Evolutionary conservation across 352 stramenopile genomes (phyloP), one percentile per base, ranked within the genome.

Genomic region (Thraustochytrium sp.): DNA sequence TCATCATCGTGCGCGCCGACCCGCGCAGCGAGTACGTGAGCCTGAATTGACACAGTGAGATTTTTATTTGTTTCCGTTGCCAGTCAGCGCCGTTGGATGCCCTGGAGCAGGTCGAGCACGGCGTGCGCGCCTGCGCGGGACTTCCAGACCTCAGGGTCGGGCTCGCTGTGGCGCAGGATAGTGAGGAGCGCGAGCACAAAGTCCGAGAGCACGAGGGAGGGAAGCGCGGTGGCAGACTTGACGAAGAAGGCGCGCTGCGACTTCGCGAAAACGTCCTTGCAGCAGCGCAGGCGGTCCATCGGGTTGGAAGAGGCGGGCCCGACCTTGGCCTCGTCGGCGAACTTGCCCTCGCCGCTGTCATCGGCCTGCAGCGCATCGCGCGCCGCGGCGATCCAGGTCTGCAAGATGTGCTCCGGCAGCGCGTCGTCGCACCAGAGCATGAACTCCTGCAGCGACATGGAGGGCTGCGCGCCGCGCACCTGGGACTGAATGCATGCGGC

Each of bases 1-100:
- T 77, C 65, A 77, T 77, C 34, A 26, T 77, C 16, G 65, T 77
- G 34, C 65, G 65, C 65, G 42, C 21, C 23, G 65, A 77, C 34
- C 65, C 65, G 11, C 42, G 49, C 42, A 62, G 42, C 31, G 65
- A 31, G 11, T 77, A 77, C 31, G 65, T 61, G 18, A 40, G 42
- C 23, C 31, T 77, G 65, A 77, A 54, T 36, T 77, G 46, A 54
- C 9, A 18, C 26, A 26, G 26, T 55, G 18, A 18, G 49, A 55
- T 0, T 53, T 68, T 21, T 29, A 68, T 68, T n/a, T 23, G 31
- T 23, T 23, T 54, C 31, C 34, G 21, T 29, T 49, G 21, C 21
- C 13, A n/a, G 31, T 54, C n/a, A n/a, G n/a, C n/a, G n/a, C n/a
- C n/a, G n/a, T n/a, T n/a, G n/a, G n/a, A n/a, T n/a, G n/a, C n/a